Conservation (phyloP, 495 filamentous ascomycete species). For the Penicillium robsamsonii region DNA sequence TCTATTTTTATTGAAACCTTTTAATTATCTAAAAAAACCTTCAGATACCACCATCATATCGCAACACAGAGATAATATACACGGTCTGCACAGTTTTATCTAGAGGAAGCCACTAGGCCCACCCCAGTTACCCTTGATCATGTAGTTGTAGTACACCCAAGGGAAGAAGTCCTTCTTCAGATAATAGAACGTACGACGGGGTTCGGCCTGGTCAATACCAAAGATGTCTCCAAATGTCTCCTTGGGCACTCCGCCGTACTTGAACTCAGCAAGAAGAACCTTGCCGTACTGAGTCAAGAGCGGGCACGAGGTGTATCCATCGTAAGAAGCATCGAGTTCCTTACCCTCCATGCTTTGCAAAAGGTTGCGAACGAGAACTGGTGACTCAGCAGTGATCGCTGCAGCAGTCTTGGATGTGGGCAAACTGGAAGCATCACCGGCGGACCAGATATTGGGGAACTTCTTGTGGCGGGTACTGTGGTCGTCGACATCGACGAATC, state of each 20-base stretch:
- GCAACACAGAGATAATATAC: constrained; percentile 1
- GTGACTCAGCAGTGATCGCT: constrained; percentile 62
- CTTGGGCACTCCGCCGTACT: constrained; percentile 68
- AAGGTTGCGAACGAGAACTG: constrained; percentile 58
- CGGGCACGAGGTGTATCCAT: constrained; percentile 69
- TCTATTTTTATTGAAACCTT: not conserved
- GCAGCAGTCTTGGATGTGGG: constrained; percentile 69
- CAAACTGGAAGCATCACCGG: constrained; percentile 63
- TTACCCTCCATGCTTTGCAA: constrained; percentile 54
- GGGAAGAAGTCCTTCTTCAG: constrained; percentile 74
- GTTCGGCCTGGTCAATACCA: constrained; percentile 56
- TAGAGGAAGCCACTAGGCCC: constrained; percentile 54
- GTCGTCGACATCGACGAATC: constrained; percentile 64
- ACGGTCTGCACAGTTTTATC: not conserved
- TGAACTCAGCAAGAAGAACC: constrained; percentile 69
- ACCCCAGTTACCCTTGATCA: constrained; percentile 63
- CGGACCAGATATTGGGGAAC: constrained; percentile 65
- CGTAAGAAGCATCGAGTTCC: constrained; percentile 51
- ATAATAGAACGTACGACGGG: constrained; percentile 58
- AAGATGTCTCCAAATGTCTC: constrained; percentile 61
- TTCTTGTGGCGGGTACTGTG: constrained; percentile 59
- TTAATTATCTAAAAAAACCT: not conserved
- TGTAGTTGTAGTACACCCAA: constrained; percentile 58
- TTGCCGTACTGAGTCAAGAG: constrained; percentile 64
- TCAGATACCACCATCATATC: not conserved